Percentiles rank a stretch among this genome's conserved stretches.
phyloP scores from a whole-genome alignment of 306 rosid genomes.

The Citrullus amarus region DNA sequence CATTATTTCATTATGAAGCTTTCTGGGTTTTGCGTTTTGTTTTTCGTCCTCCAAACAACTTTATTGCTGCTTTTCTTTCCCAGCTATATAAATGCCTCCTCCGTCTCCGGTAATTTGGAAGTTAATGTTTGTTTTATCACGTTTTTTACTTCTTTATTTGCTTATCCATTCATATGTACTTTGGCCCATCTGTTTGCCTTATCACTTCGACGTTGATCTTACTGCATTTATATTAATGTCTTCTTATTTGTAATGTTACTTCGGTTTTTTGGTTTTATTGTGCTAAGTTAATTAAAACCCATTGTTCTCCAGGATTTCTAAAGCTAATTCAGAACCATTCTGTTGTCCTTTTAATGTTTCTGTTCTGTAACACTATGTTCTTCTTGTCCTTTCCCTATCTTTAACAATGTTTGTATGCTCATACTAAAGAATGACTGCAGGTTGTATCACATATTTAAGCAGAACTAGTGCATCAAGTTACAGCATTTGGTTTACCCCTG shows the following conservation, averaged over 20 bases:
- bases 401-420: neutral
- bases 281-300: neutral
- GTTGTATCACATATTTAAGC: neutral
- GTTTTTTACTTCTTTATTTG: neutral
- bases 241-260: neutral
- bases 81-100: neutral
- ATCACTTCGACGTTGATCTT: neutral
- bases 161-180: neutral
- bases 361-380: neutral
- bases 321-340: neutral
- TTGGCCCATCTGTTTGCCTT: too few relatives aligned
- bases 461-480: neutral
- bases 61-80: neutral
- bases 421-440: neutral
- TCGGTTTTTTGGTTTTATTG: neutral
- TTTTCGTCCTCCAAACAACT: slow-evolving; percentile 16
- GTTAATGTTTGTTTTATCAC: neutral
- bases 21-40: slow-evolving; percentile 34
- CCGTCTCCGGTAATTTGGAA: neutral
- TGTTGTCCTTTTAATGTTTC: neutral
- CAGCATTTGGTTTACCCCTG: neutral
- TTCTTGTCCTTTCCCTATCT: neutral
- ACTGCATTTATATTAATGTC: neutral
- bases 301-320: neutral
- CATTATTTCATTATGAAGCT: slow-evolving; percentile 36